Base-by-base conservation (phyloP, 2,329 filamentous ascomycete genomes). In the Zasmidium angulare region DNA sequence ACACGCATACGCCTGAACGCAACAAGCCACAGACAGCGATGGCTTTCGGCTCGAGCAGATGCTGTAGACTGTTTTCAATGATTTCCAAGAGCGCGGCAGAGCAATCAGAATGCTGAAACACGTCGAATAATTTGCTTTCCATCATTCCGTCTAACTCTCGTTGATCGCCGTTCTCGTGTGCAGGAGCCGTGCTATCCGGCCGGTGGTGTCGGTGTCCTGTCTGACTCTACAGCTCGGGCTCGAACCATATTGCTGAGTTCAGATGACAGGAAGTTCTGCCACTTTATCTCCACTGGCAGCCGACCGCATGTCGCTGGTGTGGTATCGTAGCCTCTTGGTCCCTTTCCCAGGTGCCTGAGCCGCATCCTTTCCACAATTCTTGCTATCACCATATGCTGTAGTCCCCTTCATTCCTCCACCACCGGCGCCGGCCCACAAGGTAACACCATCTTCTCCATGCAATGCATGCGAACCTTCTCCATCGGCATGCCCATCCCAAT, bases 401-500 rank as follows among this genome's bases (percentile, higher is more conserved):
- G 22, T 47, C 21, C 14, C 36, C 50, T 53, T 67, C 59, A 66
- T 49, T 69, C 66, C 55, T 69, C 68, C 55, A 63, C 63, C 31
- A 49, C 63, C 56, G 69, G 69, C 55, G 67, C 65, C 19, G 67
- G 67, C 46, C 69, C 87, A 85, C 63, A 86, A 11, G 86, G 86
- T 64, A 86, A 78, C 24, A 87, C 81, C 84, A 87, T 87, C 68
- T 84, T 82, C 73, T 96, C 89, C 68, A 98, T 88, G 79, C 96
- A 83, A 75, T 86, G 83, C 14, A 89, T 86, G 63, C 92, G 84
- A 55, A 95, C 86, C 75, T 92, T 91, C 75, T 92, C 88, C 59
- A 68, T 68, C 4, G 90, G 84, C 75, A 96, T 91, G 50, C 95
- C 95, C 79, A 96, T 86, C 0, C 93, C 93, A 52, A 98, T 86